Base-by-base conservation (phyloP, 768 basidiomycete genomes). In the Russula sp. region DNA sequence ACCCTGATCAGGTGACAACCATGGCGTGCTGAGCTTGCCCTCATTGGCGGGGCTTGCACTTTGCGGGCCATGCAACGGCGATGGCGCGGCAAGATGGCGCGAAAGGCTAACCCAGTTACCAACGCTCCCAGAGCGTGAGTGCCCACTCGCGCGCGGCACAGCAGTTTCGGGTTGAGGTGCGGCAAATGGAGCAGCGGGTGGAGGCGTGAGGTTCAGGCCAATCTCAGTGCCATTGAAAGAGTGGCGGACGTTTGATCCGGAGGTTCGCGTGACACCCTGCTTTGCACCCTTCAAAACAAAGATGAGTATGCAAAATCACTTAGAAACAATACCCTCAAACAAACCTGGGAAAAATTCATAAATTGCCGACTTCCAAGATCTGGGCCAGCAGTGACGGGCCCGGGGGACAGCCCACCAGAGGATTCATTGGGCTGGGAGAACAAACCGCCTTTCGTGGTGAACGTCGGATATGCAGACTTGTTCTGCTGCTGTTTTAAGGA, bases 381-480 rank as follows among this genome's bases (percentile, higher is more conserved):
- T 67, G 90, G 91, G 56, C 90, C 91, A 62, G 90, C 90, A 63
- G 90, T 93, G 66, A 90, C 83, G 40, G 90, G 91, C 55, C 85
- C 87, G 62, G 90, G 89, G 24, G 88, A 89, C 73, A 88, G 84
- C 63, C 82, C 79, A 22, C 82, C 75, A 30, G 81, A 74, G 55
- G 84, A 84, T 51, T 89, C 88, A 52, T 81, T 79, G 16, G 83
- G 76, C 22, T 82, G 81, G 59, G 85, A 74, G 48, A 88, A 75
- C 53, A 86, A 81, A 42, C 60, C 63, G 18, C 84, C 84, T 64
- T 83, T 83, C 63, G 78, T 74, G 26, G 82, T 70, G 70, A 81
- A 83, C 16, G 79, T 78, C 5, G 91, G 90, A 70, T 89, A 92
- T 0, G 90, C 90, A 10, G 90, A 92, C 75, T 93, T 93, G 77